phyloP scores from a whole-genome alignment of 345 rosid genomes.

The Crucihimalaya himalaica region DNA sequence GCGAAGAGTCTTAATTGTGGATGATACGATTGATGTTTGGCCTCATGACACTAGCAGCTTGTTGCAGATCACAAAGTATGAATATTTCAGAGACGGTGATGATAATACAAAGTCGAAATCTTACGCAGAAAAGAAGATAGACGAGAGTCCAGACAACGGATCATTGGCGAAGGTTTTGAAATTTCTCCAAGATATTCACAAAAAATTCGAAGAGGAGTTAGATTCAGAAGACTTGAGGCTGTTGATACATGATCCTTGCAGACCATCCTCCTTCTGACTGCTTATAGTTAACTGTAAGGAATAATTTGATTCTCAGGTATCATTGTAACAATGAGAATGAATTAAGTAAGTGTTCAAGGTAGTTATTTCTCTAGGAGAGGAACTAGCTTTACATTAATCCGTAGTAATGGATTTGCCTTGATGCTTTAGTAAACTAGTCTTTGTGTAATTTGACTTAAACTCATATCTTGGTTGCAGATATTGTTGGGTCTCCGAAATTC shows the following conservation, averaged over 20 bases:
- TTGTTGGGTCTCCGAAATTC: no score
- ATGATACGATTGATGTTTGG: slow-evolving; percentile 20
- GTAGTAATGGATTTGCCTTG: no score
- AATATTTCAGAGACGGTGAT: not conserved
- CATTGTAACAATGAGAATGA: no score
- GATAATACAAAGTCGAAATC: not conserved
- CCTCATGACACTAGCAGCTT: slow-evolving; percentile 6
- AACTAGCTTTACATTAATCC: no score
- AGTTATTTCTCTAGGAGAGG: no score
- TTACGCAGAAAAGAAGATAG: slow-evolving; percentile 27
- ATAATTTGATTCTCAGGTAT: no score
- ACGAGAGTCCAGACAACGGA: slow-evolving; percentile 21
- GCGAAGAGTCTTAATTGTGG: slow-evolving; percentile 25
- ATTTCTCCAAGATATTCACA: not conserved
- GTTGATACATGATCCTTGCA: not conserved
- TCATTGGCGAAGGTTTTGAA: slow-evolving; percentile 6
- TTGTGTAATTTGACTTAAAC: no score
- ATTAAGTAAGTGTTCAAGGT: no score
- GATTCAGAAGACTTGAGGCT: slow-evolving; percentile 10
- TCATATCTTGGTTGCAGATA: no score
- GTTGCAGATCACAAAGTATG: slow-evolving; percentile 13
- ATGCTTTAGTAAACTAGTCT: no score
- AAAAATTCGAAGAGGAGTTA: not conserved
- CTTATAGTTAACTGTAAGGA: no score
- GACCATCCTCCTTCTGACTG: slow-evolving; percentile 2